phyloP scores from a whole-genome alignment of 176 grass and related monocot species.

The Triticum monococcum region DNA sequence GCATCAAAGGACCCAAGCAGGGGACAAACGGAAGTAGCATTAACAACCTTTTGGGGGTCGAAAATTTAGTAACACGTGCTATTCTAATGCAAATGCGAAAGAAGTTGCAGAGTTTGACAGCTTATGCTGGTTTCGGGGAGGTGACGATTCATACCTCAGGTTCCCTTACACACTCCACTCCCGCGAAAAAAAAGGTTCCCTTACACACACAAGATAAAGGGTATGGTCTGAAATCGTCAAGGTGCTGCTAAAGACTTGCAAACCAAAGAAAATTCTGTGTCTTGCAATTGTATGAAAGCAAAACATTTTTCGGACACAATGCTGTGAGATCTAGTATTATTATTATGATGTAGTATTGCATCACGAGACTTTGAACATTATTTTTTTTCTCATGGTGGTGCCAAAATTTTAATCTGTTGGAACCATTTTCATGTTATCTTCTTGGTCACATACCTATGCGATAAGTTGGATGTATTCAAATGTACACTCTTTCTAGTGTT shows the following conservation, averaged over 20 bases:
- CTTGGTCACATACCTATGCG: neutral
- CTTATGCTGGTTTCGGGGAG: neutral
- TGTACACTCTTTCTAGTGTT: constrained; percentile 1
- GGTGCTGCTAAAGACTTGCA: neutral
- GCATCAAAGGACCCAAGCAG: neutral
- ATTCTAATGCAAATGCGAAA: neutral
- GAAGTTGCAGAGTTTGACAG: neutral
- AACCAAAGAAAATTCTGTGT: neutral
- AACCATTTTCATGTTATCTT: neutral
- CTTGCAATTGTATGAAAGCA: neutral
- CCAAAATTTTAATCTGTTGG: neutral
- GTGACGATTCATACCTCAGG: neutral
- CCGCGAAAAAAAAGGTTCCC: too few species aligned
- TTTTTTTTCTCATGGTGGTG: neutral
- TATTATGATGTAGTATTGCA: neutral
- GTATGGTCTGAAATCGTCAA: neutral
- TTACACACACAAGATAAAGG: neutral
- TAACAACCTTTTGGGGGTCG: neutral
- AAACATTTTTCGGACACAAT: neutral
- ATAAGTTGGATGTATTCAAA: neutral
- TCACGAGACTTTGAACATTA: neutral
- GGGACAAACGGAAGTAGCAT: neutral
- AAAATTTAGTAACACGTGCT: neutral
- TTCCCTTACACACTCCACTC: neutral
- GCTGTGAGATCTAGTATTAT: too few species aligned